phyloP scores from a whole-genome alignment of 768 basidiomycete species.

The Agrocybe pediades region DNA sequence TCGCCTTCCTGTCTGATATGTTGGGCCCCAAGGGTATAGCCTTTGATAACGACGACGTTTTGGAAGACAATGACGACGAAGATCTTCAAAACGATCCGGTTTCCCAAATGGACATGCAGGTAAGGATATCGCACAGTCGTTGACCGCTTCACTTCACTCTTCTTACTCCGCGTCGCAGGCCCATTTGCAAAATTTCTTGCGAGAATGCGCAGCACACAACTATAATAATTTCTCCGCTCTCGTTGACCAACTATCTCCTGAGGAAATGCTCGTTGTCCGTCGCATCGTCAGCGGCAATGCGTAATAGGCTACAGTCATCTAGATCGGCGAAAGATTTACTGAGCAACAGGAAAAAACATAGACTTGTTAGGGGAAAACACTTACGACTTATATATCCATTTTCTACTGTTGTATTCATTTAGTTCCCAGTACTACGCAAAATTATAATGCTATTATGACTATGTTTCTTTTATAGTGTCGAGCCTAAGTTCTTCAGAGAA shows the following conservation, averaged over 20 bases:
- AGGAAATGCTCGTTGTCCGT: conserved; percentile 71
- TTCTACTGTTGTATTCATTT: no score
- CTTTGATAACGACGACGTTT: conserved; percentile 77
- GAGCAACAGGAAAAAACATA: no score
- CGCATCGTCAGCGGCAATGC: conserved; percentile 36
- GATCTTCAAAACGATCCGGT: conserved; percentile 87
- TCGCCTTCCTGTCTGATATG: conserved; percentile 83
- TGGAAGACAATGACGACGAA: conserved; percentile 79
- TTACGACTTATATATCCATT: no score
- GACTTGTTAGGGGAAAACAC: not conserved
- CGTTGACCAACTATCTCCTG: conserved; percentile 66
- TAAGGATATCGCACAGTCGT: conserved; percentile 24
- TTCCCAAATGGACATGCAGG: conserved; percentile 82
- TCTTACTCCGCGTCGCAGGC: no score
- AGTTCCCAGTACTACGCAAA: no score
- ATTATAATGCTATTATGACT: no score
- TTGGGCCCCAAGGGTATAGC: conserved; percentile 72
- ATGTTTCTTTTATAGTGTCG: no score
- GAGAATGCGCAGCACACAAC: conserved; percentile 65
- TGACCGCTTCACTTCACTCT: no score
- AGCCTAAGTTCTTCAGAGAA: no score
- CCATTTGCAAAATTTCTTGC: conserved; percentile 71
- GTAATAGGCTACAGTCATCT: not conserved
- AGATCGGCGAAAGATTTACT: no score
- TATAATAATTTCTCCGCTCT: conserved; percentile 61